These are phyloP conservation scores for Musa balbisiana DNA, from an alignment of 202 grass and related monocot species.

Conservation along the genomic window DNA sequence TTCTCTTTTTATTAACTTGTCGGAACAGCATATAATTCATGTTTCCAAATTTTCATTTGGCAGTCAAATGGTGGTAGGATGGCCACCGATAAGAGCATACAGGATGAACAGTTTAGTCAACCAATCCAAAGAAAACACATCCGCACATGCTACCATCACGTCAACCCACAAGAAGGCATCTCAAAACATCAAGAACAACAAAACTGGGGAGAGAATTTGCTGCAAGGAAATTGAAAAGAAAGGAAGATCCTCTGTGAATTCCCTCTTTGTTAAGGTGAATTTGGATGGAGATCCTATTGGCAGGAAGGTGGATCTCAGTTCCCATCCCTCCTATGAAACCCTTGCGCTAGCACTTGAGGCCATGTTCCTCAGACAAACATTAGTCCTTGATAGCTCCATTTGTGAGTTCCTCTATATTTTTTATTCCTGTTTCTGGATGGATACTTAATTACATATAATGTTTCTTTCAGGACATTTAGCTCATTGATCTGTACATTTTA, in stretches of 20 bases:
- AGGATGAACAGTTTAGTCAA: constrained; percentile 79
- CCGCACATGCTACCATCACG: background rate
- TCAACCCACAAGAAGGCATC: background rate
- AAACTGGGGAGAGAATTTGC: background rate
- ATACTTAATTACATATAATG: background rate
- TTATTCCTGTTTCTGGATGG: background rate
- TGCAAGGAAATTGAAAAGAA: background rate
- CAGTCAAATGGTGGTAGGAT: constrained; percentile 66
- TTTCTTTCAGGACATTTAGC: background rate
- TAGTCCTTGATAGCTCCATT: background rate
- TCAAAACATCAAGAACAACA: background rate
- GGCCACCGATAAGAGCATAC: constrained; percentile 68
- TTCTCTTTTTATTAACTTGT: background rate
- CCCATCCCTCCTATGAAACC: constrained; percentile 7
- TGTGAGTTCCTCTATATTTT: background rate
- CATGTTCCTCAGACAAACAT: background rate
- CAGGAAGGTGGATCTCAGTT: constrained; percentile 2
- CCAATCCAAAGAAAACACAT: constrained; percentile 47
- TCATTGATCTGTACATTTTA: background rate
- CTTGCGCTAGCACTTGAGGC: constrained; percentile 3
- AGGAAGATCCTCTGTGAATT: background rate
- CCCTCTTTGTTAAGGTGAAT: constrained; percentile 7
- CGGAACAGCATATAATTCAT: background rate
- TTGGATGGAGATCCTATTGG: constrained; percentile 8
- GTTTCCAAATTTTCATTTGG: background rate